These are phyloP conservation scores for Bipolaris gigantea DNA, from an alignment of 2,329 filamentous ascomycete species.

Conservation along the genomic window DNA sequence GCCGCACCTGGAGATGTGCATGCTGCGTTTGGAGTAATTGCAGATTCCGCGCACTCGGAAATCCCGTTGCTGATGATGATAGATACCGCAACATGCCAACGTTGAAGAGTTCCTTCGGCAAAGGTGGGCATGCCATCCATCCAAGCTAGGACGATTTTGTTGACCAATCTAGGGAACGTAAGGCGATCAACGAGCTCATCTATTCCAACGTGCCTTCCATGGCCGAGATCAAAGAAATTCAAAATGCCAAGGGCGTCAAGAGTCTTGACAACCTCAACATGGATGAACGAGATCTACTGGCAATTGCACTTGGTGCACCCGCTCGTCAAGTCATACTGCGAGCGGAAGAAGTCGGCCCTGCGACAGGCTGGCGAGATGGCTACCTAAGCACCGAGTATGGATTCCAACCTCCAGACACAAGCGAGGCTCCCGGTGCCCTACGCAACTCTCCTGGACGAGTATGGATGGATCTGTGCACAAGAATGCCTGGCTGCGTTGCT, in stretches of 20 bases:
- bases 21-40: constrained; percentile 25
- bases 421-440: constrained; percentile 53
- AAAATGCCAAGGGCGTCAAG: constrained; percentile 42
- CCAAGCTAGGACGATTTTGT: neutral
- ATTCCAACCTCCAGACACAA: constrained; percentile 56
- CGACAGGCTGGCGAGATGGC: constrained; percentile 58
- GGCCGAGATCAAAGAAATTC: constrained; percentile 29
- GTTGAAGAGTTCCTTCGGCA: constrained; percentile 28
- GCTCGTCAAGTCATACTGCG: constrained; percentile 58
- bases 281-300: constrained; percentile 54
- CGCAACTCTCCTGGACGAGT: constrained; percentile 55
- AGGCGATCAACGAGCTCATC: constrained; percentile 32
- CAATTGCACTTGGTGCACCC: constrained; percentile 57
- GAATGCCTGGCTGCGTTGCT: constrained; percentile 57
- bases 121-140: constrained; percentile 16
- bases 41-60: neutral
- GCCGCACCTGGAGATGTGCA: constrained; percentile 28
- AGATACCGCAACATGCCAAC: constrained; percentile 25
- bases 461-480: constrained; percentile 58
- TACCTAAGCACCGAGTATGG: constrained; percentile 57
- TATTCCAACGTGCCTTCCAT: constrained; percentile 31
- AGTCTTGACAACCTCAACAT: constrained; percentile 55
- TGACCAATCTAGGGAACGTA: constrained; percentile 25
- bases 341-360: constrained; percentile 56
- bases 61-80: neutral